Base-by-base conservation (phyloP, 163 green algal genomes). In the Scenedesmus sp. region DNA sequence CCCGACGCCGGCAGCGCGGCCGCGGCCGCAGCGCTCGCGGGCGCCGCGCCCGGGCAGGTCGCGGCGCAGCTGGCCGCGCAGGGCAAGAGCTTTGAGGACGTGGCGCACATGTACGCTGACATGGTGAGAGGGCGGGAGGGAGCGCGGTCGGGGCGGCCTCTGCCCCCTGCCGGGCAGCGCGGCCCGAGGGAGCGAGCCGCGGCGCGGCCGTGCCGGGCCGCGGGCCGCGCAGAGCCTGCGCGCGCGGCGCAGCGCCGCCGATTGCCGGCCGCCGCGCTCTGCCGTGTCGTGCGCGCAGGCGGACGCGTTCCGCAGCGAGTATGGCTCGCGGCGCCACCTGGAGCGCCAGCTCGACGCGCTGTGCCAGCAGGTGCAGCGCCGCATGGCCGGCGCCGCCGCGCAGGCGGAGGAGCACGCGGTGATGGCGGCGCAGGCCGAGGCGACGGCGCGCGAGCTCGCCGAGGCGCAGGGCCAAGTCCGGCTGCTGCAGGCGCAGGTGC, bases 91-190 rank as follows among this genome's bases (percentile, higher is more conserved):
- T 70, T 66, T 63, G 75, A 69, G 22, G 75, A 83, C n/a, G 24
- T 83, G 13, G 75, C 63, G 17, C 28, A n/a, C 26, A 47, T 72
- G 50, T 77, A 72, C 51, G 75, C 64, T 28, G 75, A 83, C 45
- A 75, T 81, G 74, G 74, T 81, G 62, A 24, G 69, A 29, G 11
- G n/a, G n/a, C n/a, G n/a, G n/a, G n/a, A n/a, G n/a, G n/a, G n/a
- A n/a, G n/a, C n/a, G n/a, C n/a, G n/a, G n/a, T n/a, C 24, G 57
- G 18, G 18, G 1, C 1, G 2, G n/a, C 57, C 20, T 17, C 18
- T 66, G n/a, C 60, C 60, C 13, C 13, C 13, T 47, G 54, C 22
- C 54, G 1, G 29, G 54, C 54, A 33, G 54, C 54, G 18, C 22
- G 54, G n/a, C 29, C 18, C 14, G n/a, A n/a, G 33, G 18, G 14